Percentiles rank a stretch among this genome's conserved stretches.
Conservation (phyloP, 805 yeast genomes). For the Wickerhamiella dianesei region DNA sequence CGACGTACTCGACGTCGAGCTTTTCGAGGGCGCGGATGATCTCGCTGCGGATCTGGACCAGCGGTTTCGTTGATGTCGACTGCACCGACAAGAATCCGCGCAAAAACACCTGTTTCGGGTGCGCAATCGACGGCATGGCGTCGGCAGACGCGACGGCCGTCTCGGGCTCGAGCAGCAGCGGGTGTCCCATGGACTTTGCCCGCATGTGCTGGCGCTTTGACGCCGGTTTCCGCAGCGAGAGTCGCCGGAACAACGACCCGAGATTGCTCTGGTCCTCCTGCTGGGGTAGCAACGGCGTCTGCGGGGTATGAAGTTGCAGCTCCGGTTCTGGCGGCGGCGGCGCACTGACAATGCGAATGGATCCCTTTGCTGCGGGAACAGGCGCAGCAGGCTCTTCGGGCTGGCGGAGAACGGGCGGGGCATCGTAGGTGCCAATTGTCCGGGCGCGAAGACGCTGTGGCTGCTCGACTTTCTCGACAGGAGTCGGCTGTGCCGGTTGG, state of each 20-base stretch:
- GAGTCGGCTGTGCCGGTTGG: constrained; percentile 2
- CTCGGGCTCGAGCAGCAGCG: constrained; percentile 2
- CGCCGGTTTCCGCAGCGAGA: constrained; percentile 14
- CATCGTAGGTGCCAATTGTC: constrained; percentile 13
- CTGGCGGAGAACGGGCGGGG: neutral
- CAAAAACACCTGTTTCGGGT: constrained; percentile 77
- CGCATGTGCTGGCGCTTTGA: constrained; percentile 8
- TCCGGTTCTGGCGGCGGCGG: constrained; percentile 3
- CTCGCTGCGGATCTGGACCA: constrained; percentile 76
- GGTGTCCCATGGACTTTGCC: constrained; percentile 17
- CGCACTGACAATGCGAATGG: neutral
- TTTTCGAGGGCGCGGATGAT: constrained; percentile 63
- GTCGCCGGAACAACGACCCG: constrained; percentile 14
- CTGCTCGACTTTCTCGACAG: neutral
- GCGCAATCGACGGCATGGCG: constrained; percentile 87
- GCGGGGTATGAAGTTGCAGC: constrained; percentile 4
- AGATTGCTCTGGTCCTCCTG: constrained; percentile 1
- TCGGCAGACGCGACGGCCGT: constrained; percentile 43
- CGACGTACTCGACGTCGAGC: constrained; percentile 69
- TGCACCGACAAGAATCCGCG: constrained; percentile 92
- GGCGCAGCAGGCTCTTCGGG: neutral
- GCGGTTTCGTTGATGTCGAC: constrained; percentile 84
- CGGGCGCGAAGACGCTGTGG: constrained; percentile 11
- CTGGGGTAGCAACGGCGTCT: constrained; percentile 1
- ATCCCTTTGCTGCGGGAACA: neutral